Evolutionary conservation across 73 alveolate species (phyloP), one percentile per base, ranked within the genome.

Genomic region (Paramecium sonneborni): DNA sequence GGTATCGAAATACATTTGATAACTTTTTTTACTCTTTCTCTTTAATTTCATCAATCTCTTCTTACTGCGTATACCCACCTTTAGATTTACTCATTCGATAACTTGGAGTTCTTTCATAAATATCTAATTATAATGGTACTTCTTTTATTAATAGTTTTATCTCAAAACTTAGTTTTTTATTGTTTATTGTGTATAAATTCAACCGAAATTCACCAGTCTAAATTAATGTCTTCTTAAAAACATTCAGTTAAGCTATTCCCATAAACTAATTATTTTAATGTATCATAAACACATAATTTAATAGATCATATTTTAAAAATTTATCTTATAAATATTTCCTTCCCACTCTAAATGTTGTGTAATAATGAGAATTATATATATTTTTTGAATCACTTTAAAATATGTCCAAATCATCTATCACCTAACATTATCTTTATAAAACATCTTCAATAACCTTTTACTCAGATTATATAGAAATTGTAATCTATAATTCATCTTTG

Each of bases 391-490:
- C 90, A 46, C 76, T 30, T 1, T 38, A 38, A 79, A 79, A 79
- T 18, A 44, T 1, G 12, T 79, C 90, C 15, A 79, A 79, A 7
- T 79, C 69, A 41, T 24, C 69, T 44, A 6, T 24, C 8, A 21
- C 8, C n/a, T 43, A 2, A 43, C 90, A 79, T 43, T 38, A 23
- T 43, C 90, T 38, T 26, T 43, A 28, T 4, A 79, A 18, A 23
- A 79, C 90, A 79, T 79, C 90, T 2, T 79, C 43, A 12, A 79
- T 79, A 20, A 44, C 26, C 32, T 26, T 79, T 79, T 38, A n/a
- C 6, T 44, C 90, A 30, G 46, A 26, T 43, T 30, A 9, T 12
- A 79, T 44, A 24, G 76, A 23, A 8, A 79, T 46, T 7, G 23
- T 79, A 10, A 72, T 72, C 14, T 32, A 79, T 46, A 79, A 14